Evolutionary conservation across 192 early-diverging fungal species (phyloP), one percentile per base, ranked within the genome.

Genomic region (Ambispora gerdemannii): DNA sequence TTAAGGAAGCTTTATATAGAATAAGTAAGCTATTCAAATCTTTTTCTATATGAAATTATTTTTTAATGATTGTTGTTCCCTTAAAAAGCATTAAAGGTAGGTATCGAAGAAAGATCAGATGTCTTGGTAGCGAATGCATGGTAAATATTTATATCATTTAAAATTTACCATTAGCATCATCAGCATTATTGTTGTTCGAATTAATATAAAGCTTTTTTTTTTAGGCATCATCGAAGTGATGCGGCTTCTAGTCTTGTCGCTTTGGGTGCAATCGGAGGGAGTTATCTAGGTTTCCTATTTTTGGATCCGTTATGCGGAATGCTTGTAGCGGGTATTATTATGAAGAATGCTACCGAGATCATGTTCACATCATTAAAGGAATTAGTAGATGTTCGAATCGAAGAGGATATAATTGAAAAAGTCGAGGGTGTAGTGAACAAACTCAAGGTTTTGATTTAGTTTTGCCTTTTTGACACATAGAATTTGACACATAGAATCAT

Each of bases 91-190:
- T 83, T 89, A 75, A 80, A 81, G 58, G 86, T 92, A 6, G 92
- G 84, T 20, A 60, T 65, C 31, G 76, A 80, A 25, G 83, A 84
- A 63, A 81, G 87, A 32, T 88, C 86, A 24, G 80, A 88, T 50
- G 91, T 94, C 0, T 77, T 94, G 28, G 72, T 91, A 4, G 92
- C 92, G 19, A 94, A 94, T 76, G 92, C 92, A 58, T 94, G 89
- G 79, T 80, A 72, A 73, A 24, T 11, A 50, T 0, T 11, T 20
- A 70, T 13, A 13, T 20, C 3, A 34, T 33, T 28, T 13, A 56
- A 2, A 28, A 13, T 51, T 10, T 31, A 59, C 32, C 50, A n/a
- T 50, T 28, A n/a, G n/a, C n/a, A n/a, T n/a, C n/a, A n/a, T n/a
- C n/a, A n/a, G n/a, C n/a, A n/a, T 64, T 34, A n/a, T 51, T 71